These are phyloP conservation scores for Lyophyllum semitale DNA, from an alignment of 768 basidiomycete species.

Conservation along the genomic window DNA sequence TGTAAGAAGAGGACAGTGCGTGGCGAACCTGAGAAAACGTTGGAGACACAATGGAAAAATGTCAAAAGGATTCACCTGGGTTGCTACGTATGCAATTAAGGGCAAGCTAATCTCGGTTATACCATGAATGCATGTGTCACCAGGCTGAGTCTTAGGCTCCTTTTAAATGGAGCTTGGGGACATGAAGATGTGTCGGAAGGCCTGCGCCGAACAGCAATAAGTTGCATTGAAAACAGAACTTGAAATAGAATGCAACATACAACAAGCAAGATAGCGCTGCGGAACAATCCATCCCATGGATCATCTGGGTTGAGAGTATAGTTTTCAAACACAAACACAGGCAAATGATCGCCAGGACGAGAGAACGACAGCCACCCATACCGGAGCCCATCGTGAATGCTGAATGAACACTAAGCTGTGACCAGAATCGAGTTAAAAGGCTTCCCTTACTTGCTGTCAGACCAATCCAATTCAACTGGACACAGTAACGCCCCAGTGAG, in stretches of 20 bases:
- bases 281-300: not conserved
- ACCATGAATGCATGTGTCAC: not conserved
- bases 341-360: not conserved
- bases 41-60: not conserved
- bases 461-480: not conserved
- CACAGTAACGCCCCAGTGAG: not conserved
- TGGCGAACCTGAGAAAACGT: not conserved
- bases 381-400: not conserved
- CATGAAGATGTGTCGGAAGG: not conserved
- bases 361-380: not conserved
- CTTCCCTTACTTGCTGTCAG: not conserved
- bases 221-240: not conserved
- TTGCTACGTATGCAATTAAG: not conserved
- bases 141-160: not conserved
- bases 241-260: not conserved
- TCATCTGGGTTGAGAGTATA: not conserved
- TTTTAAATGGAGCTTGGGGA: not conserved
- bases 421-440: not conserved
- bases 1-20: not conserved
- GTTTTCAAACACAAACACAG: not conserved
- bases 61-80: not conserved
- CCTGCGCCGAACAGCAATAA: not conserved
- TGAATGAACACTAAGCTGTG: not conserved
- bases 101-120: not conserved
- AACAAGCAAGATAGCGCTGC: not conserved